These are phyloP conservation scores for Cronartium quercuum DNA, from an alignment of 1,284 basidiomycete genomes.

Conservation along the genomic window DNA sequence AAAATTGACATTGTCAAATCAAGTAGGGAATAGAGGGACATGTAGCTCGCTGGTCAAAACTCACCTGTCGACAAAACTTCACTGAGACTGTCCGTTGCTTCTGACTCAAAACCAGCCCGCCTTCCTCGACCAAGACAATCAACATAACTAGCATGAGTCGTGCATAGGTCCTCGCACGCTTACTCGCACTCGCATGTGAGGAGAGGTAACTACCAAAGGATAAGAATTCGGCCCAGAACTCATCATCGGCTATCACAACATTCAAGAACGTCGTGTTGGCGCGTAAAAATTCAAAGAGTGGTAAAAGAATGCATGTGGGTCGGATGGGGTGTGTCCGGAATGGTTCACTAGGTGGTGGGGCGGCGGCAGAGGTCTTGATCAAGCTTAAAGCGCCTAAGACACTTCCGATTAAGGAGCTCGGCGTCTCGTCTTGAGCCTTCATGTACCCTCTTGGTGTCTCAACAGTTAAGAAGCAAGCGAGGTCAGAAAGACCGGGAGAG, in stretches of 20 bases:
- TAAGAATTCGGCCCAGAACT: constrained; percentile 42
- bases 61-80: constrained; percentile 45
- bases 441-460: background rate
- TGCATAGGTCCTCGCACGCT: constrained; percentile 42
- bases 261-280: constrained; percentile 45
- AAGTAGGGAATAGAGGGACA: background rate
- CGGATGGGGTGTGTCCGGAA: constrained; percentile 42
- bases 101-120: constrained; percentile 41
- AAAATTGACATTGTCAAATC: background rate
- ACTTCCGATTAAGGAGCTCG: background rate
- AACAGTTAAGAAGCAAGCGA: background rate
- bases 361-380: background rate
- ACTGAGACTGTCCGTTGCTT: constrained; percentile 34
- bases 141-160: constrained; percentile 42
- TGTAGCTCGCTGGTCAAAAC: background rate
- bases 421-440: background rate
- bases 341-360: background rate
- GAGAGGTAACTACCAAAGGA: constrained; percentile 45
- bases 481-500: background rate
- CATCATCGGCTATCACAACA: constrained; percentile 39
- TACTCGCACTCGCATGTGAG: constrained; percentile 44
- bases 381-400: background rate
- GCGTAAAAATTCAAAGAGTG: constrained; percentile 45
- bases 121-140: constrained; percentile 46
- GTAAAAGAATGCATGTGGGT: constrained; percentile 42